Evolutionary conservation across 2,329 filamentous ascomycete species (phyloP), one percentile per base, ranked within the genome.

Genomic region (Fusarium sp.): DNA sequence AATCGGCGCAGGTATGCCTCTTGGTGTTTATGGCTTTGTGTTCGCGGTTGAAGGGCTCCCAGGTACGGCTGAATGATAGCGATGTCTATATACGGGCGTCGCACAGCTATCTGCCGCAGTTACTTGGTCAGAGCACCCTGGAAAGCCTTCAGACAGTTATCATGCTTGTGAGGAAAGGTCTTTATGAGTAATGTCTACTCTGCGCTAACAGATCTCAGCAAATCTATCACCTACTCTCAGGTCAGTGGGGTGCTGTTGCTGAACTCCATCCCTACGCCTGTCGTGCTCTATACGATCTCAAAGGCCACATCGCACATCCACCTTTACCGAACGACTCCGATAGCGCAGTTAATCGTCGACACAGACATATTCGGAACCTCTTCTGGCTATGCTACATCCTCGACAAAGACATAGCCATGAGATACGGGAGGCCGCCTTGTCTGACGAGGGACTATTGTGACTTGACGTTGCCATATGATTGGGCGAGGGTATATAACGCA

Each of bases 281-380:
- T 5, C 61, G 61, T 10, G 56, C 56, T 1, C 5, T 66, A 3
- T 48, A 38, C 5, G 41, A 66, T 9, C 22, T 66, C 0, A 66
- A 57, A 41, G 63, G 17, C 1, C 48, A 66, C n/a, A 26, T 51
- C 11, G 15, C 12, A 1, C 11, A 65, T 6, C 20, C 41, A 0
- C 5, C 26, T 1, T 2, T 26, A 30, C 3, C 9, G 1, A 6
- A 7, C 0, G 4, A 0, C 5, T 9, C 7, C 2, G 10, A 28
- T 0, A 15, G 3, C 7, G n/a, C 20, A 3, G 18, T 22, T 6
- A 3, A 32, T n/a, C 47, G 39, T 15, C n/a, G 17, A 0, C 24
- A 22, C 6, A 39, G 24, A 4, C 47, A 66, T 10, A n/a, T 32
- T 0, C 41, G 63, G 1, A 36, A 48, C 18, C 22, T 66, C 3